Base-by-base conservation (phyloP, 23 red algal species). In the Gracilariopsis chorda region DNA sequence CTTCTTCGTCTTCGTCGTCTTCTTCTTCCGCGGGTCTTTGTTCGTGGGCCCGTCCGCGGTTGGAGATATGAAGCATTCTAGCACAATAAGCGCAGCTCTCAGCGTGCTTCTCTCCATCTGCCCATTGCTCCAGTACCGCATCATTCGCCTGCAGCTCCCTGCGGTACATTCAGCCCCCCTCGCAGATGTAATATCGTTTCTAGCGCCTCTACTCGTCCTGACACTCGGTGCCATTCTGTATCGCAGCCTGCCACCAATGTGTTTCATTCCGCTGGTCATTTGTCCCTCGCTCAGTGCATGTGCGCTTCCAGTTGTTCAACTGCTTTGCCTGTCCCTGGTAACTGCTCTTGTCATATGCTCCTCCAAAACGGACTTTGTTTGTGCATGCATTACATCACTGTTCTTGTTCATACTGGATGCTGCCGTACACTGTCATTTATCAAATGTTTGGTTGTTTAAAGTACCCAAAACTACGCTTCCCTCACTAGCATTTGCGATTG, bases 91-190 rank as follows among this genome's bases (percentile, higher is more conserved):
- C 25, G 16, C 39, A 20, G 14, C 20, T 8, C 37, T 73, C 30
- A 73, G 67, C 40, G 67, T 42, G 4, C 19, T 73, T 5, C 11
- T 73, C 40, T 28, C 67, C 39, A n/a, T 73, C 40, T 14, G 39
- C 32, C n/a, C 37, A 7, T 25, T 73, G 9, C 42, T 73, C 20
- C 67, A 73, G 13, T 73, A 46, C 67, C 67, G 47, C 42, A 46
- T 73, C 24, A 73, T 73, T 23, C 67, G 67, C 40, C 28, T 73
- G 12, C 39, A 73, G 67, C 67, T 73, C 47, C 67, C 67, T 24
- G 67, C 67, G 6, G 8, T 73, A 23, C 20, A 73, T n/a, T 73
- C 67, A n/a, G 21, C 40, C n/a, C 67, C 67, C 40, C 5, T 73
- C 20, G 12, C 67, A 25, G 67, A 73, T 8, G 67, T 42, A 8